Evolutionary conservation across 1,284 basidiomycete genomes (phyloP).

Genomic region (Xerocomus amazonicus): DNA sequence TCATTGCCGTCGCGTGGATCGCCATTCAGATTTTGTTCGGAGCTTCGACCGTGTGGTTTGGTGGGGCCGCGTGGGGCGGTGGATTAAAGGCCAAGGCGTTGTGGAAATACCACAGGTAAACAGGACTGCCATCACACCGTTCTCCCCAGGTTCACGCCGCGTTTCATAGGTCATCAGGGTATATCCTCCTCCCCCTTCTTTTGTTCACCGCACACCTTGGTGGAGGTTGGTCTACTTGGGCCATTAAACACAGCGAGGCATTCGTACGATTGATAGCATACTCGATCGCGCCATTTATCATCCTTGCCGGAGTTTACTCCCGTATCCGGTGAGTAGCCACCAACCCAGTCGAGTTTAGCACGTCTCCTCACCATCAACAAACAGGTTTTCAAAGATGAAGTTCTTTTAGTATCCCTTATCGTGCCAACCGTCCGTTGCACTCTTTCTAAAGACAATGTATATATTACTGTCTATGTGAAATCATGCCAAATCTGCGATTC

Average conservation of each 20-base stretch:
- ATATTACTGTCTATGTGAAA: conserved; percentile 1
- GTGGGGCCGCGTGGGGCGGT: conserved; percentile 60
- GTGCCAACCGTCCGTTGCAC: not conserved
- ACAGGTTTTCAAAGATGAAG: conserved; percentile 51
- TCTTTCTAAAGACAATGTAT: not conserved
- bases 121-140: not conserved
- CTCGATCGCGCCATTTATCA: conserved; percentile 47
- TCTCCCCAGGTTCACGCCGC: not conserved
- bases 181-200: conserved; percentile 53
- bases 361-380: conserved; percentile 2
- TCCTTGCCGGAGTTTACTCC: conserved; percentile 38
- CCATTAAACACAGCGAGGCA: conserved; percentile 35
- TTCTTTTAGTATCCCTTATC: conserved; percentile 31
- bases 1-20: conserved; percentile 53
- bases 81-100: conserved; percentile 59
- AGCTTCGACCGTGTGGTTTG: conserved; percentile 67
- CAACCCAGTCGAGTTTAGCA: not conserved
- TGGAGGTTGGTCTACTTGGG: conserved; percentile 63
- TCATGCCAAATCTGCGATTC: conserved; percentile 1
- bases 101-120: conserved; percentile 76
- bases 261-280: conserved; percentile 50
- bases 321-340: conserved; percentile 43
- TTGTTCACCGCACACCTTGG: conserved; percentile 58
- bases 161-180: conserved; percentile 55
- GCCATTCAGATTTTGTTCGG: conserved; percentile 54